Evolutionary conservation across 163 green algal species (phyloP).

Genomic region (Chloromonas sp.): DNA sequence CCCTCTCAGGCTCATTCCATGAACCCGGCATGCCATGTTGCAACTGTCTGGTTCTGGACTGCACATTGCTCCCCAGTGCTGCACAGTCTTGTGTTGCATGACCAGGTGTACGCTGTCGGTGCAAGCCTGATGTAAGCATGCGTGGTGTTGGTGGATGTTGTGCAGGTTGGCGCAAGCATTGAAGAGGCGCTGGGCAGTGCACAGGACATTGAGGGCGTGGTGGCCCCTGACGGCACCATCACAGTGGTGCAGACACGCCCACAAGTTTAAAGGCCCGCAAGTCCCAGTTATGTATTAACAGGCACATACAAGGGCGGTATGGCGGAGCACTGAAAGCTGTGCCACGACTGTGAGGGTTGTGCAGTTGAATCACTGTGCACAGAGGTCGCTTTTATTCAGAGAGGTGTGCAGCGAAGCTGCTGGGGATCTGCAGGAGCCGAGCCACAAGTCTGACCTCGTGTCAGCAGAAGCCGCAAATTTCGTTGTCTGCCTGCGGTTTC

Average conservation of each 20-base stretch:
- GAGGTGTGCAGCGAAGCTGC: too few relatives aligned
- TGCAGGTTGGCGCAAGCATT: conserved; percentile 66
- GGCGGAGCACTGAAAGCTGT: too few relatives aligned
- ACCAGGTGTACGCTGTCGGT: too few relatives aligned
- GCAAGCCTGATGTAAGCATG: too few relatives aligned
- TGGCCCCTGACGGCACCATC: conserved; percentile 71
- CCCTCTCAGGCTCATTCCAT: background rate
- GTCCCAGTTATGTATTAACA: background rate
- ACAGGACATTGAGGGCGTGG: conserved; percentile 89
- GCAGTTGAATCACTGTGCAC: too few relatives aligned
- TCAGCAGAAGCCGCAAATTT: too few relatives aligned
- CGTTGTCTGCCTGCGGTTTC: too few relatives aligned
- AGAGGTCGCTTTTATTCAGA: too few relatives aligned
- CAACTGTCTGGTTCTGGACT: background rate
- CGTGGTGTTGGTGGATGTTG: background rate
- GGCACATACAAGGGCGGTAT: background rate
- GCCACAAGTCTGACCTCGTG: too few relatives aligned
- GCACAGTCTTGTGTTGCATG: too few relatives aligned
- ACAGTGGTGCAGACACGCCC: conserved; percentile 89
- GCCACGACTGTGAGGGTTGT: too few relatives aligned
- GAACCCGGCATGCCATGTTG: background rate
- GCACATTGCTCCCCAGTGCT: background rate
- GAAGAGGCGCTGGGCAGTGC: conserved; percentile 75
- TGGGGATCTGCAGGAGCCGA: too few relatives aligned
- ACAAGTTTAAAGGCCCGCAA: conserved; percentile 61